Base-by-base conservation (phyloP, 2,329 filamentous ascomycete species). In the Xylaria sp. region DNA sequence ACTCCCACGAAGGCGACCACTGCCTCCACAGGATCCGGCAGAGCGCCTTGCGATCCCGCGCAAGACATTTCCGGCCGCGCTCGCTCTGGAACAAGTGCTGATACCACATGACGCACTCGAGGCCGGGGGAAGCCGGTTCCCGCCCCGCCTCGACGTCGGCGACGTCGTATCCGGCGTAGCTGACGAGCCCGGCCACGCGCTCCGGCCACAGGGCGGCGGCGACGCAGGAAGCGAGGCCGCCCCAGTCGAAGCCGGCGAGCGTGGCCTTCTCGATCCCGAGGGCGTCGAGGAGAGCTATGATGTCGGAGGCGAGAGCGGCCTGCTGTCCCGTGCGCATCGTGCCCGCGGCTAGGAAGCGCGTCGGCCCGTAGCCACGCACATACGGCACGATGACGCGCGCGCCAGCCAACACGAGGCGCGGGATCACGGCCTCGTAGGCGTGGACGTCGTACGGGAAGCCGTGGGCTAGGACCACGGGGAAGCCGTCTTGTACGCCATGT, bases 31-130 rank as follows among this genome's bases (percentile, higher is more conserved):
- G 62, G 5, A 69, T 23, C 53, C 44, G 35, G 21, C 65, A 70
- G 21, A 70, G 58, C 37, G 3, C 51, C 59, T n/a, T 44, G 29
- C 69, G 69, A 42, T 69, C 66, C 5, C 18, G 50, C 47, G 58
- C 42, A 5, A 70, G 69, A 25, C 69, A 70, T 27, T 40, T 48
- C 10, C 68, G 61, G 0, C 68, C 68, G 13, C 65, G 60, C 61
- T 70, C 68, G 65, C 65, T 65, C 68, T 70, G 68, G 65, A 68
- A 70, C 0, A 70, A 29, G 40, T 70, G 68, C 62, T 70, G 68
- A 42, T 70, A 70, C 68, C 68, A 70, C 60, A 62, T 62, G 40
- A 68, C 62, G 53, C 65, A 65, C 57, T 70, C 68, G 3, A 70
- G 68, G 6, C 8, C 23, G 1, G 68, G n/a, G 1, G 68, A 25